phyloP scores from a whole-genome alignment of 805 yeast genomes.

The Clavispora santaluciae region DNA sequence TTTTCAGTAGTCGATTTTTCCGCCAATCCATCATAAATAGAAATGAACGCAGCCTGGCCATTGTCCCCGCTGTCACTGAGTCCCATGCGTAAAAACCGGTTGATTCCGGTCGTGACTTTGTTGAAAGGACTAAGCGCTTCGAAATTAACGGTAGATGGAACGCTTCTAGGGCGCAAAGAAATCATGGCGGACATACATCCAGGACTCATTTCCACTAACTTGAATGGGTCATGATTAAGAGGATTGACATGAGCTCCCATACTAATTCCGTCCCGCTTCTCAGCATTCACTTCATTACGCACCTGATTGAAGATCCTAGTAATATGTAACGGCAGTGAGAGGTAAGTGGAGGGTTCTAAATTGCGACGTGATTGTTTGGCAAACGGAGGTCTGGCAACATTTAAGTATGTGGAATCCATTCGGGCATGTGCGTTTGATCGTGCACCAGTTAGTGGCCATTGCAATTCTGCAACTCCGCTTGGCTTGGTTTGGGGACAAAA shows the following conservation, averaged over 20 bases:
- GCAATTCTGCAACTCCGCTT: slow-evolving; percentile 7
- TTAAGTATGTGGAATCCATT: slow-evolving; percentile 25
- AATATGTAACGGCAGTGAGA: slow-evolving; percentile 47
- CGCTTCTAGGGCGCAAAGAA: slow-evolving; percentile 3
- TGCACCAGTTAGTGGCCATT: slow-evolving; percentile 25
- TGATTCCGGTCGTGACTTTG: slow-evolving; percentile 30
- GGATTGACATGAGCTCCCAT: slow-evolving; percentile 55
- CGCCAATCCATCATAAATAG: not conserved
- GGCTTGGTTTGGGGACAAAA: not conserved
- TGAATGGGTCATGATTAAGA: slow-evolving; percentile 47
- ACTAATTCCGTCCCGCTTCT: slow-evolving; percentile 34
- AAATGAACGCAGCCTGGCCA: not conserved
- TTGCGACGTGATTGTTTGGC: slow-evolving; percentile 15
- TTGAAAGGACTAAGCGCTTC: slow-evolving; percentile 24
- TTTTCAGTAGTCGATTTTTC: not conserved
- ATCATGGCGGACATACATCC: slow-evolving; percentile 39
- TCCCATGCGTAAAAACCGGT: slow-evolving; percentile 20
- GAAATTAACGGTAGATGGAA: not conserved
- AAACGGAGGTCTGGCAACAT: slow-evolving; percentile 36
- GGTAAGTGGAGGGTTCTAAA: slow-evolving; percentile 48
- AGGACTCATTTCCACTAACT: slow-evolving; percentile 49
- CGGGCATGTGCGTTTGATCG: slow-evolving; percentile 11
- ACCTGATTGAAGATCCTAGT: slow-evolving; percentile 35
- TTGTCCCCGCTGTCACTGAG: not conserved
- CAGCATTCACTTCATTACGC: slow-evolving; percentile 29